These are phyloP conservation scores for Dalbergia cultrata DNA, from an alignment of 306 rosid genomes.

Conservation along the genomic window DNA sequence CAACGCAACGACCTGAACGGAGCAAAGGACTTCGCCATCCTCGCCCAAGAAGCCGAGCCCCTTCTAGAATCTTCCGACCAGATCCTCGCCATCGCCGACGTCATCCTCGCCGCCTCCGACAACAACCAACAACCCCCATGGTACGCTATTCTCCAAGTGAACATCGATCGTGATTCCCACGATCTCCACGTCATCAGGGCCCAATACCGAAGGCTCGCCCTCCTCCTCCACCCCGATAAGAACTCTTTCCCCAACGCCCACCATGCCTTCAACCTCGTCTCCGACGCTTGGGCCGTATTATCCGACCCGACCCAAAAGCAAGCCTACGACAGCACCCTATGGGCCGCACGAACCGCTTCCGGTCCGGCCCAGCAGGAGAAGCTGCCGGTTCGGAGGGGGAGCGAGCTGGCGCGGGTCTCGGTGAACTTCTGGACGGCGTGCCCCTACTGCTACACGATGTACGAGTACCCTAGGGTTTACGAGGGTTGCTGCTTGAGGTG, in stretches of 20 bases:
- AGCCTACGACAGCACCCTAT: slow-evolving; percentile 60
- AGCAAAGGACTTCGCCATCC: slow-evolving; percentile 73
- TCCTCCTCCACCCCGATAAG: slow-evolving; percentile 89
- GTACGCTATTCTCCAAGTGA: slow-evolving; percentile 81
- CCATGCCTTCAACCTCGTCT: slow-evolving; percentile 79
- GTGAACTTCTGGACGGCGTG: slow-evolving; percentile 93
- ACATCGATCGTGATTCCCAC: slow-evolving; percentile 60
- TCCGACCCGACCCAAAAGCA: slow-evolving; percentile 69
- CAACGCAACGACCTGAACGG: slow-evolving; percentile 79
- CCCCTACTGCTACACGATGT: slow-evolving; percentile 82
- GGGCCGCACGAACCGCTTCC: slow-evolving; percentile 43
- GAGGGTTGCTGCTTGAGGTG: slow-evolving; percentile 85
- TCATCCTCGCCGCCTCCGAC: slow-evolving; percentile 72
- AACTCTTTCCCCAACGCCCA: slow-evolving; percentile 73
- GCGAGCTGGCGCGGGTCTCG: neutral
- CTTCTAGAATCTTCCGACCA: slow-evolving; percentile 90
- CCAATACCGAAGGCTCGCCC: slow-evolving; percentile 79
- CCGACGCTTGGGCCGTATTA: slow-evolving; percentile 82
- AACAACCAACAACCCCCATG: slow-evolving; percentile 67
- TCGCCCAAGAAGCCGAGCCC: slow-evolving; percentile 93
- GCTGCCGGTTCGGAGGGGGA: slow-evolving; percentile 58
- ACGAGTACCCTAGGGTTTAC: slow-evolving; percentile 77
- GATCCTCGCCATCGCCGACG: slow-evolving; percentile 87
- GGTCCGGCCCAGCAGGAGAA: slow-evolving; percentile 50
- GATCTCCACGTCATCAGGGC: slow-evolving; percentile 67